Percentiles rank a stretch among this genome's conserved stretches.
Conservation (phyloP, 768 basidiomycete genomes). For the Lenzites betulinus region DNA sequence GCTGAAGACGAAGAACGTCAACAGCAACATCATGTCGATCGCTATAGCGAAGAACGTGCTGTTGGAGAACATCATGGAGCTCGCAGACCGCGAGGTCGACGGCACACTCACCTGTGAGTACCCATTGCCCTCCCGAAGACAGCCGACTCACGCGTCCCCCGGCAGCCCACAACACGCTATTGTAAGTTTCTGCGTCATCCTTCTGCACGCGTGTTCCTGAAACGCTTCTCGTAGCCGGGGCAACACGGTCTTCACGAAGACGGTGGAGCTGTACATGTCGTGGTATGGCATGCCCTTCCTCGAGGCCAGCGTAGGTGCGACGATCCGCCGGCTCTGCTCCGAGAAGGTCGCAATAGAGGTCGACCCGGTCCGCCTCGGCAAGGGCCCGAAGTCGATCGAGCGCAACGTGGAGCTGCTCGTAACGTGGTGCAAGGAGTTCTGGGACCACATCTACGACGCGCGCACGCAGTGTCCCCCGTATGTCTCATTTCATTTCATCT, state of each 20-base stretch:
- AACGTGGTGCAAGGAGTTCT: conserved; percentile 78
- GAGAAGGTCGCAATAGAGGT: conserved; percentile 83
- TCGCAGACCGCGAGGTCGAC: conserved; percentile 71
- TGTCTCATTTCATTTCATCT: conserved; percentile 31
- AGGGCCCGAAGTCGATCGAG: conserved; percentile 61
- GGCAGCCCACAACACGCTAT: conserved; percentile 75
- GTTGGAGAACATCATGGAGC: conserved; percentile 67
- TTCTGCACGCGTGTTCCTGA: not conserved
- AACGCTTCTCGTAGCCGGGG: conserved; percentile 47
- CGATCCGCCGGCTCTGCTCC: conserved; percentile 67
- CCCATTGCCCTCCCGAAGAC: no score
- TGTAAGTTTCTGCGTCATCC: conserved; percentile 41
- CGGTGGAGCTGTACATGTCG: conserved; percentile 79
- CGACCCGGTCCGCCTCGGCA: conserved; percentile 70
- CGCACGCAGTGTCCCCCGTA: conserved; percentile 76
- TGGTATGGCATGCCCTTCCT: conserved; percentile 81
- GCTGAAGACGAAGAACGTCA: conserved; percentile 64
- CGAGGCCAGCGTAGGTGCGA: conserved; percentile 73
- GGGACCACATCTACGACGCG: conserved; percentile 78
- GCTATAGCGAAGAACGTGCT: conserved; percentile 68
- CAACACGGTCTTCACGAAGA: conserved; percentile 53
- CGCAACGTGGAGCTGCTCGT: conserved; percentile 69
- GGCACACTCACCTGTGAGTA: conserved; percentile 63
- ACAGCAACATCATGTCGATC: conserved; percentile 63
- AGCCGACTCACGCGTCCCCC: not conserved